Evolutionary conservation across 2,329 filamentous ascomycete genomes (phyloP).

Genomic region (Macrophomina phaseolina): DNA sequence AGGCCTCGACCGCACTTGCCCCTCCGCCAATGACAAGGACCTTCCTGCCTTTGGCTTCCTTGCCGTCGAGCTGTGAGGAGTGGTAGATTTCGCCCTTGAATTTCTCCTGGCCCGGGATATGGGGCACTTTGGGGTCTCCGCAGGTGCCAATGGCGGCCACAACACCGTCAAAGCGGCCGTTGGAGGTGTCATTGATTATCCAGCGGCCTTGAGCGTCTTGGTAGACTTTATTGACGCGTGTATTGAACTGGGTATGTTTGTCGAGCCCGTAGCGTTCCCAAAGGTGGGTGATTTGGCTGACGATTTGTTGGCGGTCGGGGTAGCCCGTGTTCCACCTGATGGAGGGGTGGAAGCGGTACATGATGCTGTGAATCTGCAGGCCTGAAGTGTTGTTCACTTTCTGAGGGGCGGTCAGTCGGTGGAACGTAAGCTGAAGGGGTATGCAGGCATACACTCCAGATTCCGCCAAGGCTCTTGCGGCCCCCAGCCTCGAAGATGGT

Average conservation of each 20-base stretch:
- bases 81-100: constrained; percentile 78
- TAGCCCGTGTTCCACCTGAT: constrained; percentile 78
- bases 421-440: neutral
- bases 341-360: constrained; percentile 87
- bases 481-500: constrained; percentile 76
- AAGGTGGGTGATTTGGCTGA: constrained; percentile 71
- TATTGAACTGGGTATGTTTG: constrained; percentile 73
- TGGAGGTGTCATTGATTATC: constrained; percentile 74
- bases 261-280: constrained; percentile 79
- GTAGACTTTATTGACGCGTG: constrained; percentile 70
- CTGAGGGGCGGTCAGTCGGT: constrained; percentile 44
- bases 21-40: constrained; percentile 79
- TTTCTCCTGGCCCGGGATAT: constrained; percentile 70
- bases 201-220: constrained; percentile 72
- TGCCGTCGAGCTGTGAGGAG: constrained; percentile 75
- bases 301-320: constrained; percentile 75
- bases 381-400: constrained; percentile 82
- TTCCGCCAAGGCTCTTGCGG: constrained; percentile 72
- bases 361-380: constrained; percentile 82
- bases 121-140: constrained; percentile 75
- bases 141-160: constrained; percentile 82
- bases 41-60: constrained; percentile 74
- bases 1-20: constrained; percentile 79
- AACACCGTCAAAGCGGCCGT: constrained; percentile 78
- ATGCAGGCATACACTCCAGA: constrained; percentile 70